Evolutionary conservation across 106 monocot genomes (phyloP).

Genomic region (Platanthera guangdongensis): DNA sequence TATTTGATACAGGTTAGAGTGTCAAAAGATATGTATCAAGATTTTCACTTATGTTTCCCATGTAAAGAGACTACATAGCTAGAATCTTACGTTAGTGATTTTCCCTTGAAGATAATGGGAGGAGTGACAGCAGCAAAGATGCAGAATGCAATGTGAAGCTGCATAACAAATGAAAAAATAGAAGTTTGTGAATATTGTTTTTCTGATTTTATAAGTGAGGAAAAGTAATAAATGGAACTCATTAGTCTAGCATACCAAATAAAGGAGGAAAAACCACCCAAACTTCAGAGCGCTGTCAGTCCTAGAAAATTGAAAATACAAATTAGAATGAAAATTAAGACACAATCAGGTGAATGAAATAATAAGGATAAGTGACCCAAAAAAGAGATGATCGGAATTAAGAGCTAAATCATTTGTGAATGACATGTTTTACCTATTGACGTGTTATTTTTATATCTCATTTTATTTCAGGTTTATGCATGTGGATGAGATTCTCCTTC

Average conservation of each 20-base stretch:
- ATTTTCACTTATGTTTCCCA: no score
- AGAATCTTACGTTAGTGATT: constrained; percentile 73
- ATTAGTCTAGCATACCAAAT: constrained; percentile 34
- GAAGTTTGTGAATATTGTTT: neutral
- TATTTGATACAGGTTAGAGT: no score
- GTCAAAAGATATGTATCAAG: no score
- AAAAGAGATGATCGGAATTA: neutral
- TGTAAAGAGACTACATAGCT: neutral
- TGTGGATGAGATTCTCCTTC: no score
- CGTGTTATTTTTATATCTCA: constrained; percentile 3
- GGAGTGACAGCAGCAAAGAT: constrained; percentile 75
- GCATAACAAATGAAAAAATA: constrained; percentile 1
- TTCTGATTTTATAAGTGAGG: neutral
- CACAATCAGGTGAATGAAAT: neutral
- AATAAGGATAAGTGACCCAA: neutral
- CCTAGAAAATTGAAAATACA: constrained; percentile 29
- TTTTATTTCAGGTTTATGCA: no score
- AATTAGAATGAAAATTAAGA: neutral
- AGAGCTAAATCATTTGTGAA: neutral
- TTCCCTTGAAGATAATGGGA: constrained; percentile 74
- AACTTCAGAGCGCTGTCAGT: constrained; percentile 97
- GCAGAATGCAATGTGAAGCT: constrained; percentile 69
- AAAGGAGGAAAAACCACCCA: constrained; percentile 94
- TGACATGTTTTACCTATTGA: constrained; percentile 47
- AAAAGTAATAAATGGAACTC: constrained; percentile 2